Percentiles rank a stretch among this genome's conserved stretches.
Conservation (phyloP, 257 asterid genomes). For the Solanum corneliomulleri region DNA sequence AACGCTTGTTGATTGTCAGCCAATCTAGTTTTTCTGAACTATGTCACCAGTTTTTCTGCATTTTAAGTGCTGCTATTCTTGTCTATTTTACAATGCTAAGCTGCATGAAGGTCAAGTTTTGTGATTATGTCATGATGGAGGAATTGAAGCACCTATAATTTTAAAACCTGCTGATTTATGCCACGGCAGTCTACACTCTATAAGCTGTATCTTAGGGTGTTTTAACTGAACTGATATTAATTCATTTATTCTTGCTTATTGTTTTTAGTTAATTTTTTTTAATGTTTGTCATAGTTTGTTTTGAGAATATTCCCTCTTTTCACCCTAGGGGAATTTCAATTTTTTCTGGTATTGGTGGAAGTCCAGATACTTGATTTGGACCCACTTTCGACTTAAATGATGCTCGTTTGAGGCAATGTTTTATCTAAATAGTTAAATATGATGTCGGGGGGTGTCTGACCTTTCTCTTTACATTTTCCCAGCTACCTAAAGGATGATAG, state of each 20-base stretch:
- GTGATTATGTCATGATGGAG: neutral
- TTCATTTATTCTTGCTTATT: neutral
- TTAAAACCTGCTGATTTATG: neutral
- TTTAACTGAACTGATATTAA: neutral
- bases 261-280: neutral
- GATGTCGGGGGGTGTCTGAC: neutral
- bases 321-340: neutral
- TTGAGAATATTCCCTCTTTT: neutral
- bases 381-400: neutral
- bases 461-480: neutral
- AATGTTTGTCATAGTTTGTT: neutral
- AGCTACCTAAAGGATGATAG: neutral
- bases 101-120: neutral
- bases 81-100: neutral
- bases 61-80: neutral
- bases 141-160: neutral
- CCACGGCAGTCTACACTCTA: neutral
- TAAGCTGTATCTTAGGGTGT: neutral
- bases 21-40: neutral
- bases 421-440: neutral
- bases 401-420: neutral
- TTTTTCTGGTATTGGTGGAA: neutral
- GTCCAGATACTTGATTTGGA: neutral
- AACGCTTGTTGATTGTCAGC: slow-evolving; percentile 4
- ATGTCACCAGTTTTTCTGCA: neutral